Evolutionary conservation across 2,329 filamentous ascomycete genomes (phyloP), one percentile per base, ranked within the genome.

Genomic region (Pseudogymnoascus sp.): DNA sequence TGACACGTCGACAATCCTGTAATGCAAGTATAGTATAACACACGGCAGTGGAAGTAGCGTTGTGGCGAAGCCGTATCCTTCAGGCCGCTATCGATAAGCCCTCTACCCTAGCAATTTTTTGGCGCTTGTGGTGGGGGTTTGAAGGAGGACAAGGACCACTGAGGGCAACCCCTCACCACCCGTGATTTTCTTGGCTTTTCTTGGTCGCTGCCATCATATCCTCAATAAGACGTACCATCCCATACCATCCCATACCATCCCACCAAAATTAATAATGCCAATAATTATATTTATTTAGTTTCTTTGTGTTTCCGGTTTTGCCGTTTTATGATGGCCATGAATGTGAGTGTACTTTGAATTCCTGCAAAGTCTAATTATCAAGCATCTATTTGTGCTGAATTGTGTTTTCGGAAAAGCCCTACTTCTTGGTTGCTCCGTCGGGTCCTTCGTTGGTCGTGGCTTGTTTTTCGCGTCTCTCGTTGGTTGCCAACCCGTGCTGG

Each of bases 81-180:
- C 28, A 56, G 50, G 50, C 50, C 50, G 50, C 50, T 56, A 56
- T 56, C 50, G 50, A 56, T 56, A 56, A 56, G 50, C 50, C 28
- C 28, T 31, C 8, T 31, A 31, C 28, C 28, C 28, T 35, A n/a
- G 33, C 12, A 35, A 35, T 21, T 21, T 56, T 56, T 56, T 33
- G 50, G 50, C 50, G 50, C 50, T 56, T 56, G 50, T 56, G n/a
- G 50, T 56, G 50, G 50, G 47, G 50, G 50, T 56, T 56, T 56
- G 28, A 56, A 3, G n/a, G 47, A 7, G 28, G 31, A 4, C 10
- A 21, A 28, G 28, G 28, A 28, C 47, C 50, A 56, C 50, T 56
- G 50, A 56, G 50, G 50, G 50, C 50, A 56, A 56, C 50, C 50
- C 50, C 50, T 56, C 50, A 56, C 50, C 28, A 25, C 50, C 28